A percentile compares a stretch with the other conserved stretches of the same genome.
Conservation (phyloP, 306 rosid genomes). For the Bauhinia variegata region DNA sequence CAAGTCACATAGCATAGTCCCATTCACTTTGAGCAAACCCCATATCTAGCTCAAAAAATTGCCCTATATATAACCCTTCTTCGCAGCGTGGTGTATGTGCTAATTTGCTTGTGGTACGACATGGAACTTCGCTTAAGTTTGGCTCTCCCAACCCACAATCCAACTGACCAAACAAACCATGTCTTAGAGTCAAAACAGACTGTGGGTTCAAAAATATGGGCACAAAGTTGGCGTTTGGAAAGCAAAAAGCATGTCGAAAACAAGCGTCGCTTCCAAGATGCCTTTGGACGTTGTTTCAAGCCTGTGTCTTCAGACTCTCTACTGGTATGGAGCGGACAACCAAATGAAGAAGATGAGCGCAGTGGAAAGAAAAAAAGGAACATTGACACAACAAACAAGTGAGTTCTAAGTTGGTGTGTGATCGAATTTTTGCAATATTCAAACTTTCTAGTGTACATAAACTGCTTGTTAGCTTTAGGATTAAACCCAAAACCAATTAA, state of each 20-base stretch:
- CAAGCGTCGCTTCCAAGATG: constrained; percentile 65
- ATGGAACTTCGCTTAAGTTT: constrained; percentile 76
- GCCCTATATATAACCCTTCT: constrained; percentile 25
- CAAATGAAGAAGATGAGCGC: constrained; percentile 66
- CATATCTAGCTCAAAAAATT: constrained; percentile 34
- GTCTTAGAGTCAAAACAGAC: constrained; percentile 15
- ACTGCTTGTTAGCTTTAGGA: too few relatives aligned
- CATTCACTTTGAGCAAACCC: constrained; percentile 33
- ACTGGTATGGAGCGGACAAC: constrained; percentile 68
- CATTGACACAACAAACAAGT: constrained; percentile 47
- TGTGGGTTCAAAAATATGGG: constrained; percentile 30
- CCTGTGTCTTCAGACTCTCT: constrained; percentile 38
- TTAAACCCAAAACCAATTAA: background rate
- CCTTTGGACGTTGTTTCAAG: constrained; percentile 47
- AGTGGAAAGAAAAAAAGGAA: constrained; percentile 44
- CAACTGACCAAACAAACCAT: constrained; percentile 31
- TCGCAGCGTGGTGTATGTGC: background rate
- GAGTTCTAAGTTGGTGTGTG: constrained; percentile 33
- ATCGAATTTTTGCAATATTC: too few relatives aligned
- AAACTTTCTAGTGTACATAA: too few relatives aligned
- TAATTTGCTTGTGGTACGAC: constrained; percentile 28
- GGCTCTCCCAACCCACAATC: constrained; percentile 50
- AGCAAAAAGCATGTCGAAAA: constrained; percentile 37
- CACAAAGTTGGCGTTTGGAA: constrained; percentile 25
- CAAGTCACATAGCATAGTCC: constrained; percentile 36